Base-by-base conservation (phyloP, 2,329 filamentous ascomycete genomes). In the Dryadomyces sulphureus region DNA sequence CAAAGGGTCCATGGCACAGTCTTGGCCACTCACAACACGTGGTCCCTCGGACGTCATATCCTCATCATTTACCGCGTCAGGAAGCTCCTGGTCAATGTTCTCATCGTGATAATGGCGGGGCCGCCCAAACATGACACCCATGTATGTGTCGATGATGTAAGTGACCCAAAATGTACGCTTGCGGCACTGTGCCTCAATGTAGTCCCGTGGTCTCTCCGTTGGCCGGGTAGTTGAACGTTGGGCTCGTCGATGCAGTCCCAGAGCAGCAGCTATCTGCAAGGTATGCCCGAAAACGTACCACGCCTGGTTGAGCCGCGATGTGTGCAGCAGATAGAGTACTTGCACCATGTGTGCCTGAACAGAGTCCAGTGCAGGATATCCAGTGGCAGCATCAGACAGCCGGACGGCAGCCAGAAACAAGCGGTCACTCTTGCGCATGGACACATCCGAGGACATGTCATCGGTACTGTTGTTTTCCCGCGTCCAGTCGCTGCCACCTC, bases 81-180 rank as follows among this genome's bases (percentile, higher is more conserved):
- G 77, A n/a, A 75, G 64, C 2, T 70, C 67, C 48, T 80, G 76
- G 45, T 81, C 76, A 41, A 79, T 75, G 43, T 81, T 75, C 30
- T 79, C 73, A 39, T 81, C 76, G 42, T 77, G 75, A 22, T 79
- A 73, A 14, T 77, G 65, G 7, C 73, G 59, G 1, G 77, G 77
- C 6, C 77, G 64, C 0, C 77, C 77, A 25, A 80, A 69, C 17
- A 79, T 72, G n/a, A 78, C 73, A 21, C 74, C 73, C 1, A 81
- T 60, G 47, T 80, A 80, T 35, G 75, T 75, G 53, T 81, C 77
- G 1, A 81, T 59, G 1, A 70, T 73, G 53, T 81, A 81, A 0
- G 73, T 69, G 3, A 69, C 70, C 77, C 77, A 81, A 43, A 81
- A 79, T 0, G 71, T 67, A 7, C 77, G 63, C 47, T 72, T 72